Evolutionary conservation across 805 yeast genomes (phyloP), one percentile per base, ranked within the genome.

Genomic region (Wickerhamomyces tratensis): DNA sequence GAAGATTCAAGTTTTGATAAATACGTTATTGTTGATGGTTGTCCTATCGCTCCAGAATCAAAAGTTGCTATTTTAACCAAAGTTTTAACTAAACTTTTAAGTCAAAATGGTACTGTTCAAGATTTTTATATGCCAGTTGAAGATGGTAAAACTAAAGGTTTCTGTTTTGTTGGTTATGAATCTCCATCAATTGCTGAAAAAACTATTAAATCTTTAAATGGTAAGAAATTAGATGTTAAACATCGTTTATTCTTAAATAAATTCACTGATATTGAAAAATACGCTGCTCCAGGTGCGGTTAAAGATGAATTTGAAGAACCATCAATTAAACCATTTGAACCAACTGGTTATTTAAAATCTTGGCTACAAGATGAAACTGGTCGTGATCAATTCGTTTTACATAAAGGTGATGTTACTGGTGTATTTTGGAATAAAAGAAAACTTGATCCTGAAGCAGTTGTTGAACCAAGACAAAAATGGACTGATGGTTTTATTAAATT

Each of bases 351-450:
- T 64, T 72, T 93, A 65, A 79, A 79, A 57, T 79, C 88, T 46
- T 94, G 98, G 98, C 76, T 93, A 59, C 81, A 83, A 56, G 98
- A 93, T 64, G 76, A 77, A 37, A 71, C 74, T 47, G 93, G 91
- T 36, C 82, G 98, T 61, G 99, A 93, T 63, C 98, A 93, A 71
- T 77, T 83, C 51, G 74, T 82, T 36, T 64, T 87, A 55, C 96
- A 87, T 63, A 75, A 72, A 54, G 83, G 79, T 39, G 95, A 88
- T 51, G 71, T 73, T 41, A 89, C 89, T 43, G 88, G 88, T 47
- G 80, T 89, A 36, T 81, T 75, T 66, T 93, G 97, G 97, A 81
- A 84, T 68, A 77, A 81, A 53, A 78, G 76, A 62, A 68, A 69
- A 49, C 77, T 77, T 43, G 72, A 76, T 47, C 91, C 94, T 35